A percentile compares a stretch with the other conserved stretches of the same genome.
Evolutionary conservation across 768 basidiomycete species (phyloP).

Genomic region (Udeniomyces megalosporus): DNA sequence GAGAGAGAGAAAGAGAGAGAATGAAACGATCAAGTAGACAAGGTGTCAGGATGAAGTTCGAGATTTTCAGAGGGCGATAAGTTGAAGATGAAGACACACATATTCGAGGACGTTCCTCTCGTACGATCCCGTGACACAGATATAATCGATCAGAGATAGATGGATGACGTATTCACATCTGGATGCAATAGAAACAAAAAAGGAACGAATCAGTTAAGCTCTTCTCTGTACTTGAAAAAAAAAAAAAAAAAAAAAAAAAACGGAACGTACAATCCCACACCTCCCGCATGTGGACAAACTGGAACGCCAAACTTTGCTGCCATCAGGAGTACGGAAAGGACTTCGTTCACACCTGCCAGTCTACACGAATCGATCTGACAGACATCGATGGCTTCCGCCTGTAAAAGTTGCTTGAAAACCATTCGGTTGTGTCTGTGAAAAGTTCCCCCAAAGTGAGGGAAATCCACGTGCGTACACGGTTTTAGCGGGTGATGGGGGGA

Average conservation of each 20-base stretch:
- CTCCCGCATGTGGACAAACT: constrained; percentile 87
- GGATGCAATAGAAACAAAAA: no score
- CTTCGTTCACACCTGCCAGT: constrained; percentile 81
- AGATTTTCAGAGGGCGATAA: constrained; percentile 23
- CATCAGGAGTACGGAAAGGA: constrained; percentile 78
- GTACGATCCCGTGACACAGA: constrained; percentile 77
- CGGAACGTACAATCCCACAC: constrained; percentile 76
- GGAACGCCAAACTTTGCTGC: constrained; percentile 77
- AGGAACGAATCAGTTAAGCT: neutral
- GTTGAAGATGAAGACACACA: constrained; percentile 9
- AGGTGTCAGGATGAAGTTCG: constrained; percentile 1
- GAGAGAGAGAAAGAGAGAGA: no score
- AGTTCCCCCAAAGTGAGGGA: neutral
- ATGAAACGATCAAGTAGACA: neutral
- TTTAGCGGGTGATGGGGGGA: no score
- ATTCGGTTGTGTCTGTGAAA: constrained; percentile 53
- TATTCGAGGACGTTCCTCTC: constrained; percentile 75
- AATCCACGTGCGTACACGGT: no score
- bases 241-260: neutral
- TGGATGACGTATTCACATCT: constrained; percentile 80
- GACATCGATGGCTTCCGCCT: constrained; percentile 77
- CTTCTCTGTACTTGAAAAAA: neutral
- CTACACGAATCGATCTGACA: constrained; percentile 91
- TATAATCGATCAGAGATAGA: constrained; percentile 72
- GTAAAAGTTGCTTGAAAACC: constrained; percentile 87